Evolutionary conservation across 768 basidiomycete genomes (phyloP).

Genomic region (Tricholoma sp.): DNA sequence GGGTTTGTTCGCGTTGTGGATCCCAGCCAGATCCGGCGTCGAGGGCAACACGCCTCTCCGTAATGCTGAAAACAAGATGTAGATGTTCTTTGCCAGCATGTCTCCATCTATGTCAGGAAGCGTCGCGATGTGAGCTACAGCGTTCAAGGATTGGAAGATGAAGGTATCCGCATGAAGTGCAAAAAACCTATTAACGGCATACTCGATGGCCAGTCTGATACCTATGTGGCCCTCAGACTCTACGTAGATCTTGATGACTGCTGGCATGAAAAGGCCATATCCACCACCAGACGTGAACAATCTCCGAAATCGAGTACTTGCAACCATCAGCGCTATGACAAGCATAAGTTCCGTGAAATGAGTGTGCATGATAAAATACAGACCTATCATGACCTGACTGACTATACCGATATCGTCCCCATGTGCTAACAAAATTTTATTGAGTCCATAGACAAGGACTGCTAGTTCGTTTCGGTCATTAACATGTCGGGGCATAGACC

Average conservation of each 20-base stretch:
- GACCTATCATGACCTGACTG: constrained; percentile 69
- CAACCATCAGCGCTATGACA: constrained; percentile 59
- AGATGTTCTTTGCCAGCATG: constrained; percentile 54
- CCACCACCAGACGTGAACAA: constrained; percentile 68
- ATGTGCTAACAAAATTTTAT: constrained; percentile 61
- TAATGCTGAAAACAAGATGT: constrained; percentile 54
- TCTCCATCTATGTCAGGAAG: constrained; percentile 42
- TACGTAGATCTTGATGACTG: constrained; percentile 63
- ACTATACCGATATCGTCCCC: constrained; percentile 75
- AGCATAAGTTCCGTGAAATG: constrained; percentile 1
- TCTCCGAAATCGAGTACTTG: constrained; percentile 72
- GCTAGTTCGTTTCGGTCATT: constrained; percentile 67
- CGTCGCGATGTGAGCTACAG: constrained; percentile 49
- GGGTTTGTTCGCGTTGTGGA: constrained; percentile 56
- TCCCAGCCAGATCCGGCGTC: constrained; percentile 58
- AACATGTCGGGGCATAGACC: constrained; percentile 65
- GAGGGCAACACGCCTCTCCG: constrained; percentile 33
- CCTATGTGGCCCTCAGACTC: constrained; percentile 52
- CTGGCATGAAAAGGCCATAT: constrained; percentile 73
- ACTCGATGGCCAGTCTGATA: constrained; percentile 66
- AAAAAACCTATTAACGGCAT: constrained; percentile 66
- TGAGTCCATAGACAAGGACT: constrained; percentile 63
- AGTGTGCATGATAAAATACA: constrained; percentile 15
- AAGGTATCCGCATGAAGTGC: constrained; percentile 70
- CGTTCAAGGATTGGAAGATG: constrained; percentile 68